A percentile compares a stretch with the other conserved stretches of the same genome.
These are phyloP conservation scores for Dichotomopilus funicola DNA, from an alignment of 2,329 filamentous ascomycete genomes.

Conservation along the genomic window DNA sequence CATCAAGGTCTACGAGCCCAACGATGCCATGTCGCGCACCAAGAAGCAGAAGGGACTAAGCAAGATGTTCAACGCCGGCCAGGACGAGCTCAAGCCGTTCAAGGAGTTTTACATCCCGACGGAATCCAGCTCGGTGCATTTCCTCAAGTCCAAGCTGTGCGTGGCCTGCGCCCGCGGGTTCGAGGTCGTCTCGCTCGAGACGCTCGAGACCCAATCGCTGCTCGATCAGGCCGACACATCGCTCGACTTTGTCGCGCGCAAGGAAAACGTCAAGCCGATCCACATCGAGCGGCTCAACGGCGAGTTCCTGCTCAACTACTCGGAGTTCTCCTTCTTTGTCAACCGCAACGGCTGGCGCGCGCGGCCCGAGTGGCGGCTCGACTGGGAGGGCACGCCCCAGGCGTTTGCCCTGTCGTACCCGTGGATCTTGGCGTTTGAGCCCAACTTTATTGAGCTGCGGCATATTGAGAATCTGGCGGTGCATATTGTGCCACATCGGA, in stretches of 20 bases:
- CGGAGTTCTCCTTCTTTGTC: constrained; percentile 98
- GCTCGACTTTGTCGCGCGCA: constrained; percentile 90
- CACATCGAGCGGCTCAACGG: constrained; percentile 96
- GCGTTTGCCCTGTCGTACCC: constrained; percentile 92
- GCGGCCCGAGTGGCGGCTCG: constrained; percentile 91
- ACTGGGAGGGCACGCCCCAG: constrained; percentile 91
- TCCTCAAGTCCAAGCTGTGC: constrained; percentile 92
- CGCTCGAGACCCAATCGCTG: constrained; percentile 93
- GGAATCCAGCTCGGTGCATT: constrained; percentile 97
- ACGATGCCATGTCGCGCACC: constrained; percentile 85
- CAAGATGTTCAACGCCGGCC: constrained; percentile 88
- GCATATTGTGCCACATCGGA: constrained; percentile 93
- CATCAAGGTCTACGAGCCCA: constrained; percentile 98
- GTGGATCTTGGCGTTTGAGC: constrained; percentile 94
- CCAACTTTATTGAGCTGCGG: constrained; percentile 93
- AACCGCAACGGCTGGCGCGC: constrained; percentile 98
- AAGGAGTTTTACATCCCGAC: constrained; percentile 99
- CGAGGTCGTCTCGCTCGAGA: constrained; percentile 93
- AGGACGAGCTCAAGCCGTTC: constrained; percentile 93
- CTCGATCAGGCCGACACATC: constrained; percentile 97
- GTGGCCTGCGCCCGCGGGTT: constrained; percentile 94
- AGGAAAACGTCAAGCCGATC: constrained; percentile 89
- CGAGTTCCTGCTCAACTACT: constrained; percentile 96
- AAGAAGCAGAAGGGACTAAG: constrained; percentile 94
- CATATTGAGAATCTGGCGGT: constrained; percentile 93